Evolutionary conservation across 1,284 basidiomycete species (phyloP).

Genomic region (Vanrija sp.): DNA sequence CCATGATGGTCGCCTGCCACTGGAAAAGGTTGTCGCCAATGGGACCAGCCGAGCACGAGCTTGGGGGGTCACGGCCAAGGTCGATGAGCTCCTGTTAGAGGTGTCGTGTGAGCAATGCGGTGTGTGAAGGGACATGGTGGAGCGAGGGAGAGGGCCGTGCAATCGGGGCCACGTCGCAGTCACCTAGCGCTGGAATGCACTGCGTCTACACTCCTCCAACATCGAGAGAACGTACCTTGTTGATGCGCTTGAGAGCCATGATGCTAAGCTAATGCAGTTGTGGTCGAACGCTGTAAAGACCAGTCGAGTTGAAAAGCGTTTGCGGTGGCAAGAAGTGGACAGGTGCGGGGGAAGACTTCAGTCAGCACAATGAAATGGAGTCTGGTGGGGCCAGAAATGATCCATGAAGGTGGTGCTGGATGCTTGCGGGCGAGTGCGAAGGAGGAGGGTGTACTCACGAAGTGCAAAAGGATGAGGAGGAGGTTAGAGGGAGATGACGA

Average conservation of each 20-base stretch:
- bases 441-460: too few species aligned
- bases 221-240: constrained; percentile 66
- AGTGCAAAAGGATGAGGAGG: too few species aligned
- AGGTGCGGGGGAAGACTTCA: neutral
- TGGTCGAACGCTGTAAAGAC: constrained; percentile 1
- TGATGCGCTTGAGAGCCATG: constrained; percentile 98
- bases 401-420: neutral
- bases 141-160: neutral
- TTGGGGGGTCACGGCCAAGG: constrained; percentile 94
- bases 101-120: constrained; percentile 22
- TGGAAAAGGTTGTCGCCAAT: constrained; percentile 96
- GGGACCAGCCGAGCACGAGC: constrained; percentile 94
- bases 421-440: neutral
- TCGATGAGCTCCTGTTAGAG: constrained; percentile 82
- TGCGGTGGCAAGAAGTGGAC: neutral
- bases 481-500: too few species aligned
- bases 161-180: too few species aligned
- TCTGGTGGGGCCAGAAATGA: constrained; percentile 1
- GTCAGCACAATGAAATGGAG: neutral
- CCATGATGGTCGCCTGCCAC: constrained; percentile 98
- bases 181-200: neutral
- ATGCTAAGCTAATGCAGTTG: constrained; percentile 10
- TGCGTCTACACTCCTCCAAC: neutral
- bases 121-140: too few species aligned
- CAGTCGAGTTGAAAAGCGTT: neutral